phyloP scores from a whole-genome alignment of 805 yeast species.

The Candida hispaniensis region DNA sequence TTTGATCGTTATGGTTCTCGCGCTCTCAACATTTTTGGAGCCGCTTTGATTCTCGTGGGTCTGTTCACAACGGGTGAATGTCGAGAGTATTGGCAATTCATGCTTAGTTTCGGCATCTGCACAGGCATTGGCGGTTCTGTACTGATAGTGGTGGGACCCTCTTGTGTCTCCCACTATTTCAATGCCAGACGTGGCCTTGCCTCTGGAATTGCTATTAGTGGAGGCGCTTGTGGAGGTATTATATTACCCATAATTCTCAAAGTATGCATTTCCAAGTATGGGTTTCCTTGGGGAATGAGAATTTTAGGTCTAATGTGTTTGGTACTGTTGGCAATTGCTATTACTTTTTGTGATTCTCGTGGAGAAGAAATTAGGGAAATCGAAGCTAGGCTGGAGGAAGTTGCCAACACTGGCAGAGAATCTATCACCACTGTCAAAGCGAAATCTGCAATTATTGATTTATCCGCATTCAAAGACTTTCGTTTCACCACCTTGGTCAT shows the following conservation, averaged over 20 bases:
- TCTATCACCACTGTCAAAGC: conserved; percentile 1
- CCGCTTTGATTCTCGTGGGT: conserved; percentile 37
- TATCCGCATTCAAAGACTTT: conserved; percentile 25
- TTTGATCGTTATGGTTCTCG: conserved; percentile 52
- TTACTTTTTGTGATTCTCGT: conserved; percentile 30
- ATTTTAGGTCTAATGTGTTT: conserved; percentile 34
- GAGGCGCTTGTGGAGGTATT: conserved; percentile 60
- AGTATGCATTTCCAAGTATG: conserved; percentile 37
- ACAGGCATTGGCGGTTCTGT: conserved; percentile 40
- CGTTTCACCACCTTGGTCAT: conserved; percentile 25
- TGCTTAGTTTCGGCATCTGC: conserved; percentile 43
- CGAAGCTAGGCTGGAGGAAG: conserved; percentile 1
- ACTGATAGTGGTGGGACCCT: conserved; percentile 40
- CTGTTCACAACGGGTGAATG: conserved; percentile 43
- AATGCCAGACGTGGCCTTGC: conserved; percentile 45
- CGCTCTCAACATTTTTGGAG: conserved; percentile 36
- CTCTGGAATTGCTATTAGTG: conserved; percentile 51
- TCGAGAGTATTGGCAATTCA: conserved; percentile 45
- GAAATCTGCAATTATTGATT: conserved; percentile 23
- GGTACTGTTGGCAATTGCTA: conserved; percentile 26
- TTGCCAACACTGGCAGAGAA: conserved; percentile 1
- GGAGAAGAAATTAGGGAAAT: conserved; percentile 16
- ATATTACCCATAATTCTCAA: conserved; percentile 46
- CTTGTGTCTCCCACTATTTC: conserved; percentile 55
- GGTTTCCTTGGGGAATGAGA: conserved; percentile 53